Evolutionary conservation across 352 stramenopile genomes (phyloP).

Genomic region (Pythium biforme): DNA sequence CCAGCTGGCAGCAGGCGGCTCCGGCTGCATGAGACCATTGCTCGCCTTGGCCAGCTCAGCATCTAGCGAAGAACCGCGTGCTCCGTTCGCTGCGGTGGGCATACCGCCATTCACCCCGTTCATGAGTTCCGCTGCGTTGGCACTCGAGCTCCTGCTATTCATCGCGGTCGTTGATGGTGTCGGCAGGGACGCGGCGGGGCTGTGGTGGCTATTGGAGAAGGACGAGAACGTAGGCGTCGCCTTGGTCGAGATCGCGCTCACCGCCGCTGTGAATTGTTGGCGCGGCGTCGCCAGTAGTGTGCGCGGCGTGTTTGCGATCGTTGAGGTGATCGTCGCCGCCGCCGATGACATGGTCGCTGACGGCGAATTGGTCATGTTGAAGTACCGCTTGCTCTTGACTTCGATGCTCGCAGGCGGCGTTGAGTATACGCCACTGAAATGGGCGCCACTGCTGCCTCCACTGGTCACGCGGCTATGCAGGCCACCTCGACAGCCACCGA

Average conservation of each 20-base stretch:
- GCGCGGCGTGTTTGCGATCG: constrained; percentile 69
- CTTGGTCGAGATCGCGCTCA: constrained; percentile 78
- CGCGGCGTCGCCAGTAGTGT: constrained; percentile 58
- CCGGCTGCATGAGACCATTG: neutral
- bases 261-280: constrained; percentile 73
- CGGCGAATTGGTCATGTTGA: constrained; percentile 54
- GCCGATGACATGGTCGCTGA: constrained; percentile 72
- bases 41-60: neutral
- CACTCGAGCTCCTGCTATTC: constrained; percentile 15
- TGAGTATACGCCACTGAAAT: constrained; percentile 52
- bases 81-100: neutral
- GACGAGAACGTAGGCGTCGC: constrained; percentile 61
- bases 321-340: constrained; percentile 66
- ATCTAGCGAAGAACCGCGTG: neutral
- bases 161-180: neutral
- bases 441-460: constrained; percentile 10
- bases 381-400: constrained; percentile 63
- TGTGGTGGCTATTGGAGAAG: constrained; percentile 38
- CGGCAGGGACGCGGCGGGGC: neutral
- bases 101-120: neutral
- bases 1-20: neutral
- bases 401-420: constrained; percentile 67
- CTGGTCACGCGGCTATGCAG: constrained; percentile 14
- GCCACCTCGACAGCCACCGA: neutral
- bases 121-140: constrained; percentile 5